Evolutionary conservation across 768 basidiomycete species (phyloP).

Genomic region (Boletus subcaerulescens): DNA sequence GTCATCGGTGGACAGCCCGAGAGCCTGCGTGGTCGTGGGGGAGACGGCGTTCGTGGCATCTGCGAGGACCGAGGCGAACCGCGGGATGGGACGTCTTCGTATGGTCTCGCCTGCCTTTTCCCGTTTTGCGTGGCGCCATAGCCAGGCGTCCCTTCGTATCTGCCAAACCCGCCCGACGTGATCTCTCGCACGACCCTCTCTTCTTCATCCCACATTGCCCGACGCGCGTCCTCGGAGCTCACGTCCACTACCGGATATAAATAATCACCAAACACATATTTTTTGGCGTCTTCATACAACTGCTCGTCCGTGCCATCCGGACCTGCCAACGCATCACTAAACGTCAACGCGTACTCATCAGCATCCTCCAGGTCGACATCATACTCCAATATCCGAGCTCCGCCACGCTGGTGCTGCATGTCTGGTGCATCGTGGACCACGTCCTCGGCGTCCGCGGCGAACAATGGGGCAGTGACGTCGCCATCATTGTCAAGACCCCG

Average conservation of each 20-base stretch:
- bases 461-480: constrained; percentile 73
- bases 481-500: constrained; percentile 38
- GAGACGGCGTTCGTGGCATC: constrained; percentile 4
- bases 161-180: constrained; percentile 3
- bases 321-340: constrained; percentile 33
- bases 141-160: constrained; percentile 1
- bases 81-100: constrained; percentile 1
- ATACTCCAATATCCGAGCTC: constrained; percentile 16
- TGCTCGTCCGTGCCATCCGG: constrained; percentile 70
- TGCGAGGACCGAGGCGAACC: background rate
- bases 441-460: constrained; percentile 57
- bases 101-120: constrained; percentile 1
- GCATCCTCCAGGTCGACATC: constrained; percentile 36
- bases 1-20: constrained; percentile 10
- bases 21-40: constrained; percentile 1
- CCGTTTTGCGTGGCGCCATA: constrained; percentile 29
- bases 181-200: constrained; percentile 29
- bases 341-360: constrained; percentile 32
- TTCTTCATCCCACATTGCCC: constrained; percentile 30
- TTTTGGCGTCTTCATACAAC: constrained; percentile 71
- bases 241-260: constrained; percentile 89
- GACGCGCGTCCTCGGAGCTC: constrained; percentile 50
- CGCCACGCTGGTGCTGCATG: constrained; percentile 34
- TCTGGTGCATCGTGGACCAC: constrained; percentile 67
- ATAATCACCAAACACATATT: constrained; percentile 87